These are phyloP conservation scores for Aspergillus kassunensis DNA, from an alignment of 495 filamentous ascomycete species.

Conservation along the genomic window DNA sequence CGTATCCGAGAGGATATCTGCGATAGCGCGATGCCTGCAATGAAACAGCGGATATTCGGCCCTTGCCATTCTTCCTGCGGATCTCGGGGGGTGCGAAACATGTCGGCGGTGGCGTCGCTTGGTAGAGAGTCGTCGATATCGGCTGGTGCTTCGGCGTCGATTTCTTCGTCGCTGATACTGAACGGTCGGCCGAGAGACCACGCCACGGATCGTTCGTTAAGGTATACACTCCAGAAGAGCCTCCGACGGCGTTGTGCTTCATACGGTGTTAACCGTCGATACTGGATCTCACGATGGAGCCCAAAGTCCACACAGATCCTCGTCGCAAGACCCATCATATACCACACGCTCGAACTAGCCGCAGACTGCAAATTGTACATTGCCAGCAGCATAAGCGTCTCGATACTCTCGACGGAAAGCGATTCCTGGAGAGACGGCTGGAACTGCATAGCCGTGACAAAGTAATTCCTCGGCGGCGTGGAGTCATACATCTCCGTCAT, in stretches of 20 bases:
- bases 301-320: constrained; percentile 40
- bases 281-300: constrained; percentile 28
- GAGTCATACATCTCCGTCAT: constrained; percentile 33
- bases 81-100: neutral
- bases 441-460: constrained; percentile 30
- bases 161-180: constrained; percentile 39
- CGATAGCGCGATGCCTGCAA: constrained; percentile 33
- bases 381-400: constrained; percentile 39
- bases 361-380: constrained; percentile 35
- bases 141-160: constrained; percentile 32
- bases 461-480: constrained; percentile 15
- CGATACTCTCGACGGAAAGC: constrained; percentile 32
- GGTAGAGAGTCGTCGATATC: constrained; percentile 27
- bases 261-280: constrained; percentile 21
- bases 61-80: neutral
- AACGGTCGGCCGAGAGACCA: constrained; percentile 38
- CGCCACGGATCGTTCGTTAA: constrained; percentile 34
- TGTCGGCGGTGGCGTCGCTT: constrained; percentile 3
- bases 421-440: constrained; percentile 29
- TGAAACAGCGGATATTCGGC: constrained; percentile 19
- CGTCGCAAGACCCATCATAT: constrained; percentile 43
- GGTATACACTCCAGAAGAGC: constrained; percentile 44
- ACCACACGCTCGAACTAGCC: constrained; percentile 39
- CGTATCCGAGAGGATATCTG: constrained; percentile 39
- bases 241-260: constrained; percentile 30